Conservation (phyloP, 1,139 yeast species). For the Saccharomyces hybrid region DNA sequence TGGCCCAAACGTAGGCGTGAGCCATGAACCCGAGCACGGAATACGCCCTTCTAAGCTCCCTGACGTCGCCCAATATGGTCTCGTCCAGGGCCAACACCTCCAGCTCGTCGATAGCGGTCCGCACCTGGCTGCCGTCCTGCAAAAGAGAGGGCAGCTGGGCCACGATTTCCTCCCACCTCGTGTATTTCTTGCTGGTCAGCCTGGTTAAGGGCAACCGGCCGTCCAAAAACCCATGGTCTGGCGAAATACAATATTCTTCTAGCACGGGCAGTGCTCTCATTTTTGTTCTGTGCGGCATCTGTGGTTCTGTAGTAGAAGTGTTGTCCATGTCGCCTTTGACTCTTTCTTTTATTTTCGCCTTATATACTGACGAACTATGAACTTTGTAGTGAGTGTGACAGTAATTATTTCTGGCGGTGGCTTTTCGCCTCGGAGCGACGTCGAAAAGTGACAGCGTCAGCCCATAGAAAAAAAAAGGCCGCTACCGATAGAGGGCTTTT, state of each 20-base stretch:
- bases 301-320: neutral
- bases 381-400: neutral
- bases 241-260: neutral
- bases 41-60: constrained; percentile 71
- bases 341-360: constrained; percentile 1
- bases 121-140: neutral
- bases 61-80: constrained; percentile 27
- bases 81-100: neutral
- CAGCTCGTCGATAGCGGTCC: neutral
- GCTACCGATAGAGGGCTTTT: neutral
- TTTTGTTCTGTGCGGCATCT: neutral
- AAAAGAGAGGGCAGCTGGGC: neutral
- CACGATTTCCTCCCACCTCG: neutral
- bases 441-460: constrained; percentile 1
- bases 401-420: neutral
- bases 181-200: neutral
- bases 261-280: neutral
- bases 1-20: constrained; percentile 88
- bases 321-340: neutral
- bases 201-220: neutral
- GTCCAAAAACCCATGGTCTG: neutral
- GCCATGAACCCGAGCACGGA: constrained; percentile 68
- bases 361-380: neutral
- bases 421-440: constrained; percentile 1
- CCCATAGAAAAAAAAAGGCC: constrained; percentile 1